A percentile compares a stretch with the other conserved stretches of the same genome.
Conservation (phyloP, 441 rosid species). For the Populus hybrid region DNA sequence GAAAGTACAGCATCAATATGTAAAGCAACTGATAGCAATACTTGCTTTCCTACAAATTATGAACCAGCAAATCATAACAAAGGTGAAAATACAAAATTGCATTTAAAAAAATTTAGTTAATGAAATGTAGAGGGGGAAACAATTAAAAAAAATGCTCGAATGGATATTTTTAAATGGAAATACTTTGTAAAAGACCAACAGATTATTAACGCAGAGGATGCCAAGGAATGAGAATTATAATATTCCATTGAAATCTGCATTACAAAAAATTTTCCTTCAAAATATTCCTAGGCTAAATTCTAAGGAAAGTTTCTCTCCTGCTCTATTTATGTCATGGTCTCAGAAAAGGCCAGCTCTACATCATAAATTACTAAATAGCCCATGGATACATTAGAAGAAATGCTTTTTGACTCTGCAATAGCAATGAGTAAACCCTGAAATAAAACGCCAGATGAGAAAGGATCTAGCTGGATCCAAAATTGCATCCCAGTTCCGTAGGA, state of each 20-base stretch:
- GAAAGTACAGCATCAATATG: neutral
- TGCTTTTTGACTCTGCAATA: slow-evolving; percentile 23
- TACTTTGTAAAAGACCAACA: neutral
- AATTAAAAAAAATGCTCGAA: neutral
- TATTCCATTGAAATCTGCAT: neutral
- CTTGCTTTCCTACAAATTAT: neutral
- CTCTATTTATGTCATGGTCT: slow-evolving; percentile 23
- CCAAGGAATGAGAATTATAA: neutral
- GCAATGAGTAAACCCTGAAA: slow-evolving; percentile 20
- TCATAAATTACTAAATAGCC: slow-evolving; percentile 24
- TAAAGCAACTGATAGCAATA: neutral
- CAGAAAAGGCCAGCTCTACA: slow-evolving; percentile 25
- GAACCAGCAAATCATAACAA: neutral
- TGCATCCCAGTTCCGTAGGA: slow-evolving; percentile 28
- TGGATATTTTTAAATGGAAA: neutral
- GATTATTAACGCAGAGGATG: neutral
- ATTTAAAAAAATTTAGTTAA: neutral
- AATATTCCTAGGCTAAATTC: slow-evolving; percentile 1
- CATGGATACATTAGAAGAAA: slow-evolving; percentile 21
- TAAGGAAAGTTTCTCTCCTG: slow-evolving; percentile 3
- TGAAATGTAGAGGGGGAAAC: neutral
- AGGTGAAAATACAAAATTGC: neutral
- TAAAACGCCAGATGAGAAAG: slow-evolving; percentile 19
- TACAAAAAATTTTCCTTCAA: neutral
- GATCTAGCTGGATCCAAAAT: slow-evolving; percentile 33